Evolutionary conservation across 495 filamentous ascomycete genomes (phyloP), one percentile per base, ranked within the genome.

Genomic region (Trichoderma gamsii): DNA sequence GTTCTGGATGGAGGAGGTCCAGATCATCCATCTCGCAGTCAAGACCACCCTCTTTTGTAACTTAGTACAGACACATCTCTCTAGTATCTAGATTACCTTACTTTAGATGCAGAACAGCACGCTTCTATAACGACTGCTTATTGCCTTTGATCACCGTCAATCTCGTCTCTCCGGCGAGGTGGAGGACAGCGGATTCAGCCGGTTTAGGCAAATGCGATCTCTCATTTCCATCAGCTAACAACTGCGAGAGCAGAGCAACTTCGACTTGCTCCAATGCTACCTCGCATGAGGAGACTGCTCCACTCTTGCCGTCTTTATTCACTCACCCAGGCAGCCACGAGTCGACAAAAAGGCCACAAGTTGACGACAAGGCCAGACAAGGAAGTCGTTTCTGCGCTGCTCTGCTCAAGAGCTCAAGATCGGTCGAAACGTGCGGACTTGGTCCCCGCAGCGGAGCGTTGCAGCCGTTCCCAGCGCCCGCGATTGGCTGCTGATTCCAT

Each of bases 381-480:
- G 27, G 56, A 23, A 11, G 56, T 61, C 23, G 23, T 27, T 61
- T 29, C 29, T 29, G 1, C 29, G 1, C 27, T 25, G 21, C 18
- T 25, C 44, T 61, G 35, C 35, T 38, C 35, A 6, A 21, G 29
- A 21, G 27, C 52, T 18, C 11, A 25, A 27, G 56, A 61, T 61
- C 56, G 56, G 56, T 61, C 56, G 23, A 61, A 61, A 61, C 35
- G 23, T 61, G 56, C 56, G 56, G 56, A 56, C 56, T 61, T 61
- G 6, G 49, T 3, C 56, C 15, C 56, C 56, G 25, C 56, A 32
- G 56, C 56, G 56, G 56, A 27, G 21, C 11, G 3, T 38, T 38
- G 35, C 35, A 38, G 35, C 5, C 0, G 8, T 38, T 2, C 25
- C 56, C 23, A 18, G 16, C 23, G 56, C 56, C 27, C 27, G 56